These are phyloP conservation scores for Populus nigra DNA, from an alignment of 345 rosid genomes.

Conservation along the genomic window DNA sequence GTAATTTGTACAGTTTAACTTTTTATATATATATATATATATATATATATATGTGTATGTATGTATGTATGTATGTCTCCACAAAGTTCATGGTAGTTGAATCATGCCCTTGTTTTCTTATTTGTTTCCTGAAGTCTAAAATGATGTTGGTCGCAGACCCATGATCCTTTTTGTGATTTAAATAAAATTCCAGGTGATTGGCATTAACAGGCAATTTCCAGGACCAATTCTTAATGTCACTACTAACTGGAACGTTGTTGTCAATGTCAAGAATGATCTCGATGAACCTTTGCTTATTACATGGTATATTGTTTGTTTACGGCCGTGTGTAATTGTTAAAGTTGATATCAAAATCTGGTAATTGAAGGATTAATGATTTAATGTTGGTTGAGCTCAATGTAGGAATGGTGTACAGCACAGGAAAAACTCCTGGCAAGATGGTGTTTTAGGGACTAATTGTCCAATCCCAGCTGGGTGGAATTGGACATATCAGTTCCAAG, in stretches of 20 bases:
- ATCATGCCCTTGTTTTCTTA: not conserved
- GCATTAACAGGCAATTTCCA: constrained; percentile 30
- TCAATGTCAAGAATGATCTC: constrained; percentile 34
- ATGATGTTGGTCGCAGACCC: not conserved
- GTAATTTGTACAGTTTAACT: too few species aligned
- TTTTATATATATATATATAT: too few species aligned
- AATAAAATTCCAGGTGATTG: constrained; percentile 23
- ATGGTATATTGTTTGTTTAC: constrained; percentile 44
- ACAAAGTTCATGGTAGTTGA: too few species aligned
- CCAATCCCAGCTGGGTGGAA: constrained; percentile 38
- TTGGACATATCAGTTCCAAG: constrained; percentile 36
- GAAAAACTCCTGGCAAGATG: constrained; percentile 38
- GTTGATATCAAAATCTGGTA: not conserved
- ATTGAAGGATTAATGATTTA: not conserved
- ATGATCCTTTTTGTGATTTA: not conserved
- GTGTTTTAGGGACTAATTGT: constrained; percentile 38
- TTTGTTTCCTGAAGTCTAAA: not conserved
- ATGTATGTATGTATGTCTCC: too few species aligned
- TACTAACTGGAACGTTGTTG: constrained; percentile 32
- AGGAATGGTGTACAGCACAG: constrained; percentile 35
- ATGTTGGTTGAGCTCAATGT: constrained; percentile 4
- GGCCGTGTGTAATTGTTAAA: not conserved
- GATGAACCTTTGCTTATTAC: constrained; percentile 47
- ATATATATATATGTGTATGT: too few species aligned
- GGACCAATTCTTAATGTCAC: constrained; percentile 34